Conservation (phyloP, 2,329 filamentous ascomycete genomes). For the Bertia moriformis region DNA sequence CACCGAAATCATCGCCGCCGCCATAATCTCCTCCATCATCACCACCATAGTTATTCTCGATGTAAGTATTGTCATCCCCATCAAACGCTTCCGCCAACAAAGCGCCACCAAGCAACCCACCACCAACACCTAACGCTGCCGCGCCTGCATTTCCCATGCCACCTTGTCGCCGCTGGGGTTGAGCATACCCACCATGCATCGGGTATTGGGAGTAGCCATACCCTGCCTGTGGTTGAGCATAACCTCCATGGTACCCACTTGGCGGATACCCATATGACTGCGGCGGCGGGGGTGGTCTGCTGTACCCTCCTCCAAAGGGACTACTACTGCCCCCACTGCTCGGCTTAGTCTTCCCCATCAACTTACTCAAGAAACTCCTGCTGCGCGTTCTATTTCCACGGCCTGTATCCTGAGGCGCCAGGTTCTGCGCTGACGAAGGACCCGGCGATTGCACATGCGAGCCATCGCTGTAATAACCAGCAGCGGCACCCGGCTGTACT, state of each 20-base stretch:
- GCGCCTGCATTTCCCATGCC: conserved; percentile 37
- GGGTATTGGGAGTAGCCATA: conserved; percentile 20
- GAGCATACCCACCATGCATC: conserved; percentile 12
- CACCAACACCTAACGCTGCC: conserved; percentile 40
- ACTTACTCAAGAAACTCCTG: conserved; percentile 32
- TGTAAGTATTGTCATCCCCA: conserved; percentile 18
- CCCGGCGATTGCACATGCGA: background rate
- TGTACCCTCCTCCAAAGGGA: background rate
- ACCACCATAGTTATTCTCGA: conserved; percentile 4
- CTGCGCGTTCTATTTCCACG: conserved; percentile 12
- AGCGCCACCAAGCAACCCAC: conserved; percentile 41
- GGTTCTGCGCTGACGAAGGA: background rate
- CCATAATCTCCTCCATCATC: conserved; percentile 10
- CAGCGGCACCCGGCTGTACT: conserved; percentile 1
- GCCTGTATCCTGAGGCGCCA: background rate
- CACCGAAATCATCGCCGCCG: background rate
- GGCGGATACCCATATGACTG: conserved; percentile 12
- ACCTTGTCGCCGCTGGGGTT: conserved; percentile 14
- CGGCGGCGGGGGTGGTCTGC: background rate
- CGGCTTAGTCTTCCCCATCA: conserved; percentile 26
- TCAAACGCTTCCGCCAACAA: conserved; percentile 33
- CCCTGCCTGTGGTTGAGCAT: conserved; percentile 2
- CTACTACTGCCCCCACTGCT: background rate
- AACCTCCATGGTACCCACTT: conserved; percentile 2
- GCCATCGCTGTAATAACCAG: background rate